Evolutionary conservation across 208 protist genomes (phyloP), one percentile per base, ranked within the genome.

Genomic region (Acanthamoeba sp.): DNA sequence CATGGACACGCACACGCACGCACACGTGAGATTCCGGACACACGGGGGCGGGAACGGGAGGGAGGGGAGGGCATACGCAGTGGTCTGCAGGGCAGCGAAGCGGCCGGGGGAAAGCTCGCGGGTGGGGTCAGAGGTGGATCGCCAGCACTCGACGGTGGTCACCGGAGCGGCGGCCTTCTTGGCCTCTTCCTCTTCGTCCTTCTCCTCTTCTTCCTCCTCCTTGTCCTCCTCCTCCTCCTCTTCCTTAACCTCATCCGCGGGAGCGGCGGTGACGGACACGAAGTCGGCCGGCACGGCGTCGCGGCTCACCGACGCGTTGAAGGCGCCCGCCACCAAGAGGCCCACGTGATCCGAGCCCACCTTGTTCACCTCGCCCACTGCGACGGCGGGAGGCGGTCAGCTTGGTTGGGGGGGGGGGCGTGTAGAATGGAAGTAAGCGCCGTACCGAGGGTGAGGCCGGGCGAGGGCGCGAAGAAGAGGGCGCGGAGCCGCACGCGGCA

Each of bases 351-450:
- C 80, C n/a, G 80, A 88, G 0, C 80, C 80, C 80, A 88, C 80
- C 52, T 88, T 88, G 80, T 88, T 88, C n/a, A 88, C 80, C 48
- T 55, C 52, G 12, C 80, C 80, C 42, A 88, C 80, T 88, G 36
- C 36, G 34, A 32, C n/a, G 10, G 20, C 64, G 1, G 64, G 34
- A 38, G 4, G 9, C 14, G 29, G 62, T 27, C 22, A 69, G 29
- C 62, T 14, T 12, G 32, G 32, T 52, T n/a, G n/a, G n/a, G n/a
- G n/a, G n/a, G n/a, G n/a, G n/a, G 45, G 45, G 10, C 45, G 45
- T 0, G 45, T 52, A 52, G 45, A 52, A 50, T 16, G 45, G 7
- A 32, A 87, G 48, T 22, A 32, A 87, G 16, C n/a, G 27, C 7
- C 7, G 42, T 88, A 88, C 80, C 80, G 7, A 88, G 52, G 20